Evolutionary conservation across 306 rosid species (phyloP).

Genomic region (Carpinus viminea): DNA sequence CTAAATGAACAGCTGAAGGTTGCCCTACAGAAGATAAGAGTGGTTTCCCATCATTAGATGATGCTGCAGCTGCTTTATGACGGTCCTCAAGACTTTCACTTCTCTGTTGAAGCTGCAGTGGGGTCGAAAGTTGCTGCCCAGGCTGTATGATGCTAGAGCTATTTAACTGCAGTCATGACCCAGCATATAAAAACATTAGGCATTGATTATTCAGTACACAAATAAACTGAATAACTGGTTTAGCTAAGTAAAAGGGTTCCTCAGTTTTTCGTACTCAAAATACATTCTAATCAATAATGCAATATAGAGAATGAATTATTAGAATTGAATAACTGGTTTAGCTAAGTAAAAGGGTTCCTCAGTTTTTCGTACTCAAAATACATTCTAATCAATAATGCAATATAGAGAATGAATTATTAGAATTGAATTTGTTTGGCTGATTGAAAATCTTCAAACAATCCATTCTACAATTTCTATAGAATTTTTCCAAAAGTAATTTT

Average conservation of each 20-base stretch:
- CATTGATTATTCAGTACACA: background rate
- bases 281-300: background rate
- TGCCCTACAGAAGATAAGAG: conserved; percentile 62
- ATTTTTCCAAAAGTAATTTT: background rate
- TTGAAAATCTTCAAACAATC: conserved; percentile 9
- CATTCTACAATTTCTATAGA: background rate
- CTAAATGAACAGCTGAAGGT: conserved; percentile 45
- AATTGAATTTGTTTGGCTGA: background rate
- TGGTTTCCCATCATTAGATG: conserved; percentile 61
- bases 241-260: background rate
- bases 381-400: background rate
- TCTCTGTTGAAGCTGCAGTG: conserved; percentile 77
- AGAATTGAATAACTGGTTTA: background rate
- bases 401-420: background rate
- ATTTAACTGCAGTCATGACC: conserved; percentile 54
- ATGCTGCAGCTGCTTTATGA: conserved; percentile 48
- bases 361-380: background rate
- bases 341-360: background rate
- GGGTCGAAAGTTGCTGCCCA: conserved; percentile 58
- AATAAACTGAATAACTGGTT: background rate
- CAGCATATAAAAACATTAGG: conserved; percentile 5
- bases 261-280: background rate
- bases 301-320: background rate
- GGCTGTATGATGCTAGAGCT: conserved; percentile 55
- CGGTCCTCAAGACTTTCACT: conserved; percentile 76